A percentile compares a stretch with the other conserved stretches of the same genome.
Evolutionary conservation across 208 protist species (phyloP).

Genomic region (Spongospora subterranea): DNA sequence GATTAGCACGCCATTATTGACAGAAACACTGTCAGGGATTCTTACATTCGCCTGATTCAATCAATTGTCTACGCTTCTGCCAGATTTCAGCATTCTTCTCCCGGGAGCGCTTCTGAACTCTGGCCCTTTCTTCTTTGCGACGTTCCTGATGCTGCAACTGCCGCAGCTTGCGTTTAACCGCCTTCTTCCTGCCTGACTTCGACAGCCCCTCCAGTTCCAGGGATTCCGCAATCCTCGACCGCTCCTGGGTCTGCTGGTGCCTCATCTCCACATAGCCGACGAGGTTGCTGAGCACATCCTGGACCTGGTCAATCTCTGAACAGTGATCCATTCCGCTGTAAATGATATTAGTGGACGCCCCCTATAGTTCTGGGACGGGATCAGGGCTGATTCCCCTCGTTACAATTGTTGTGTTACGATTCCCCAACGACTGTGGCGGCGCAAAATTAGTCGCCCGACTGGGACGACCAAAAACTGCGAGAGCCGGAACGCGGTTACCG

Average conservation of each 20-base stretch:
- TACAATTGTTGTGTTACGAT: too few species aligned
- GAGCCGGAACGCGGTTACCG: too few species aligned
- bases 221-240: not conserved
- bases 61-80: not conserved
- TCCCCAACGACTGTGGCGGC: too few species aligned
- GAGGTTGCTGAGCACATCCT: not conserved
- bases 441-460: too few species aligned
- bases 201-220: not conserved
- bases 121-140: not conserved
- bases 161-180: constrained; percentile 9
- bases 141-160: not conserved
- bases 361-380: too few species aligned
- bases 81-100: not conserved
- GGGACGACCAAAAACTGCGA: too few species aligned
- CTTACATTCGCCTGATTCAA: not conserved
- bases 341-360: too few species aligned
- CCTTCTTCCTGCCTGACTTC: constrained; percentile 16
- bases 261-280: not conserved
- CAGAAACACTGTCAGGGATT: not conserved
- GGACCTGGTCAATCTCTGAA: not conserved
- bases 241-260: not conserved
- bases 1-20: not conserved
- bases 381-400: too few species aligned
- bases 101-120: constrained; percentile 10
- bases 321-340: too few species aligned